Conservation (phyloP, 768 basidiomycete genomes). For the Suillus variegatus region DNA sequence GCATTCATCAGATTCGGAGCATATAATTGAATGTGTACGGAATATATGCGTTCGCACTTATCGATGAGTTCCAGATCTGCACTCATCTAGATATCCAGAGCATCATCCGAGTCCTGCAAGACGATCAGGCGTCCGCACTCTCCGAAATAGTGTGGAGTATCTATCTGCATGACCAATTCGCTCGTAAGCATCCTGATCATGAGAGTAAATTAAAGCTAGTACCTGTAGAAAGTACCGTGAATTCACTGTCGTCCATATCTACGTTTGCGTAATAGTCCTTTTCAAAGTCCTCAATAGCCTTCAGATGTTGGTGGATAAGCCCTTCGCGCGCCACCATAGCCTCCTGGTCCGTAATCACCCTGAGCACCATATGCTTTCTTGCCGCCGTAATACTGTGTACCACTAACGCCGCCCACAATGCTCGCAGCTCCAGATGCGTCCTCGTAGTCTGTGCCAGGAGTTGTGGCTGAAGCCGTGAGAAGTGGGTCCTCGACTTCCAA, state of each 20-base stretch:
- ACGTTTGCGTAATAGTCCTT: constrained; percentile 7
- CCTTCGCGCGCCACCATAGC: constrained; percentile 26
- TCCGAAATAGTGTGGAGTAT: neutral
- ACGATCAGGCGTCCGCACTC: neutral
- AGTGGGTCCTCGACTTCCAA: constrained; percentile 99
- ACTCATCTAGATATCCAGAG: neutral
- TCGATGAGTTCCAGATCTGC: neutral
- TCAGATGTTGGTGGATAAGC: constrained; percentile 51
- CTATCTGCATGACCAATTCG: neutral
- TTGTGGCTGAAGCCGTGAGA: constrained; percentile 48
- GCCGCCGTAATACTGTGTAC: constrained; percentile 60
- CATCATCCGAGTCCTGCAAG: neutral
- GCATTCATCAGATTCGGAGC: neutral
- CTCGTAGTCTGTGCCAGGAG: constrained; percentile 35
- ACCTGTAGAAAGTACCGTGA: constrained; percentile 20
- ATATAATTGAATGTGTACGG: neutral
- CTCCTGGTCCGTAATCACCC: constrained; percentile 22
- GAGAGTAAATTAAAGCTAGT: constrained; percentile 21
- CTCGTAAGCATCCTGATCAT: constrained; percentile 14
- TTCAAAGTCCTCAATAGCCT: constrained; percentile 38
- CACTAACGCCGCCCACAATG: constrained; percentile 77
- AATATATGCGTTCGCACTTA: neutral
- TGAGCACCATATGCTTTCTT: constrained; percentile 30
- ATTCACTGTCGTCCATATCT: constrained; percentile 17
- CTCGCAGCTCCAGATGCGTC: constrained; percentile 55